A percentile compares a stretch with the other conserved stretches of the same genome.
Conservation (phyloP, 352 stramenopile genomes). For the Phytophthora vignae region DNA sequence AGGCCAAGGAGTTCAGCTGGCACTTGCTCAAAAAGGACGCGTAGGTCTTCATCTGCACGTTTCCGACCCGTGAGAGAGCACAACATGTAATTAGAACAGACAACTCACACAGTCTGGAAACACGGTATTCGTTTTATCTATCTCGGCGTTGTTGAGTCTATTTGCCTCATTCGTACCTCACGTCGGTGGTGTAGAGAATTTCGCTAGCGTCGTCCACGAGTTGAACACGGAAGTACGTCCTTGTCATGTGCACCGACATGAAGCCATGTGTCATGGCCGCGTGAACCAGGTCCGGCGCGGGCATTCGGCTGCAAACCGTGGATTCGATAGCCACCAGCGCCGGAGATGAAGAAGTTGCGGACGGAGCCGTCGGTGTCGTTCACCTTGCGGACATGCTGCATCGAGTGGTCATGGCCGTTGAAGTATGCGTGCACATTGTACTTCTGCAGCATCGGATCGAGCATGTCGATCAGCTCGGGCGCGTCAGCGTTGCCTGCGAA, state of each 20-base stretch:
- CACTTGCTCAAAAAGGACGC: slow-evolving; percentile 87
- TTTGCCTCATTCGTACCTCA: slow-evolving; percentile 52
- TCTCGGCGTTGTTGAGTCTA: slow-evolving; percentile 9
- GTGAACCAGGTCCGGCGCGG: slow-evolving; percentile 76
- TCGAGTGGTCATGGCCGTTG: slow-evolving; percentile 86
- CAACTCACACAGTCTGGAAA: slow-evolving; percentile 32
- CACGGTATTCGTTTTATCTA: slow-evolving; percentile 37
- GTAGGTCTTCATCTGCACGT: slow-evolving; percentile 25
- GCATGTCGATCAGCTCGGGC: slow-evolving; percentile 70
- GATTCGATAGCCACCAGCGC: slow-evolving; percentile 78
- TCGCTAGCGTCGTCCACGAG: slow-evolving; percentile 73
- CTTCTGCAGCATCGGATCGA: slow-evolving; percentile 82
- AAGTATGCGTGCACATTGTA: slow-evolving; percentile 90
- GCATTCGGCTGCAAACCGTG: slow-evolving; percentile 75
- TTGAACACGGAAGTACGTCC: slow-evolving; percentile 75
- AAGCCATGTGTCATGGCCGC: slow-evolving; percentile 88
- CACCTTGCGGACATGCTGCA: slow-evolving; percentile 80
- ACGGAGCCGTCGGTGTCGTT: slow-evolving; percentile 42
- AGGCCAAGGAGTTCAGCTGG: slow-evolving; percentile 84
- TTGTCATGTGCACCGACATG: slow-evolving; percentile 80
- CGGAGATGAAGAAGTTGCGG: slow-evolving; percentile 84
- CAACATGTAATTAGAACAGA: slow-evolving; percentile 42
- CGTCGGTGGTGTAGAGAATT: slow-evolving; percentile 84
- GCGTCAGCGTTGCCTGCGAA: slow-evolving; percentile 86
- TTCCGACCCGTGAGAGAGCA: slow-evolving; percentile 5